Evolutionary conservation across 257 asterid genomes (phyloP).

Genomic region (Solanum boliviense): DNA sequence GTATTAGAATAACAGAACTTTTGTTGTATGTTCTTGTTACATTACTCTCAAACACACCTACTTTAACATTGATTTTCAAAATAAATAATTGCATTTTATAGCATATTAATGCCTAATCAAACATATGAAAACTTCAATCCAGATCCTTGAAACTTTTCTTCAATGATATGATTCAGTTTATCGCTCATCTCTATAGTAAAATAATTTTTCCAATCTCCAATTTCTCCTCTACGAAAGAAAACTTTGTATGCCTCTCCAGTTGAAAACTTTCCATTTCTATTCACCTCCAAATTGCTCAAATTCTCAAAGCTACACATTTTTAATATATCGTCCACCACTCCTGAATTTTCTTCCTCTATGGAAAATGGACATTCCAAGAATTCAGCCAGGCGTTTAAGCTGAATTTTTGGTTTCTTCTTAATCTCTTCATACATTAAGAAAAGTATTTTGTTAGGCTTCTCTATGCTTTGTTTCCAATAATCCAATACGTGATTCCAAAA

Average conservation of each 20-base stretch:
- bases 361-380: neutral
- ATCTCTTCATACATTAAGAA: neutral
- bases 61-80: neutral
- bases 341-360: neutral
- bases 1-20: too few species aligned
- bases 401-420: neutral
- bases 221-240: neutral
- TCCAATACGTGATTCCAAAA: neutral
- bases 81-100: too few species aligned
- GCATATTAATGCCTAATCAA: neutral
- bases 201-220: neutral
- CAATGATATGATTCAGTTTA: neutral
- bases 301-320: neutral
- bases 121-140: neutral
- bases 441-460: neutral
- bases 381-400: neutral
- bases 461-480: neutral
- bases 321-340: neutral
- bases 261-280: neutral
- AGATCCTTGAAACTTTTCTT: neutral
- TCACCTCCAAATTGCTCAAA: neutral
- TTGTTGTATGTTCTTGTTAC: neutral
- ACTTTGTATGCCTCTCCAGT: neutral
- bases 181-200: neutral
- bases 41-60: neutral